Evolutionary conservation across 2,329 filamentous ascomycete species (phyloP), one percentile per base, ranked within the genome.

Genomic region (Thielaviopsis euricoi): DNA sequence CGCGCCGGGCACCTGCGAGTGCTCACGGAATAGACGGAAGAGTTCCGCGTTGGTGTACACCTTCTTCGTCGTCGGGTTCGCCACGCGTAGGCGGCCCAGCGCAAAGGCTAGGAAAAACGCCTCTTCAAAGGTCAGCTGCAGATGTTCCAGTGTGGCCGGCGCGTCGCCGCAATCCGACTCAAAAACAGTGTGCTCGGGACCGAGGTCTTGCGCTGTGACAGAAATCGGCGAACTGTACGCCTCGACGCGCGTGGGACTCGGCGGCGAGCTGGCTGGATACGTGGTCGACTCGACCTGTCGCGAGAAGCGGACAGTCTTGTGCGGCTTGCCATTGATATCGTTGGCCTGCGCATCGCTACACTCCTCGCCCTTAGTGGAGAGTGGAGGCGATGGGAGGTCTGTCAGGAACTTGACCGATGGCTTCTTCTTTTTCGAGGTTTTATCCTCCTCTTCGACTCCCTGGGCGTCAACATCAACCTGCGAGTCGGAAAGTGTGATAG

Each of bases 111-210:
- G 77, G 68, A 95, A 98, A 70, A 97, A 94, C 0, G 89, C 85
- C 70, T 98, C 93, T 68, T 96, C 89, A 0, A 85, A 79, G 2
- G 85, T 89, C 9, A 98, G 76, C 67, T 97, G 93, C n/a, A 96
- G 81, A 66, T 96, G 89, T 66, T 98, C 93, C 71, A 72, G 77
- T 63, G 80, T 75, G 55, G 69, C 64, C 2, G 79, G 65, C n/a
- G 61, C 55, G 1, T 37, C 55, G 17, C 10, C 43, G 29, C 12
- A 10, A 1, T 43, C 37, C 37, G 37, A 15, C 22, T 48, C 55
- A 17, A 48, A 9, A 9, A 58, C 55, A 12, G 50, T 43, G 48
- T 60, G 60, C 21, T 19, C 58, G 12, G 58, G 55, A 9, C 46
- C 33, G 19, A 49, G 61, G 61, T 25, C 64, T 58, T 58, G 65